Conservation (phyloP, 768 basidiomycete species). For the Ramaria rubella region DNA sequence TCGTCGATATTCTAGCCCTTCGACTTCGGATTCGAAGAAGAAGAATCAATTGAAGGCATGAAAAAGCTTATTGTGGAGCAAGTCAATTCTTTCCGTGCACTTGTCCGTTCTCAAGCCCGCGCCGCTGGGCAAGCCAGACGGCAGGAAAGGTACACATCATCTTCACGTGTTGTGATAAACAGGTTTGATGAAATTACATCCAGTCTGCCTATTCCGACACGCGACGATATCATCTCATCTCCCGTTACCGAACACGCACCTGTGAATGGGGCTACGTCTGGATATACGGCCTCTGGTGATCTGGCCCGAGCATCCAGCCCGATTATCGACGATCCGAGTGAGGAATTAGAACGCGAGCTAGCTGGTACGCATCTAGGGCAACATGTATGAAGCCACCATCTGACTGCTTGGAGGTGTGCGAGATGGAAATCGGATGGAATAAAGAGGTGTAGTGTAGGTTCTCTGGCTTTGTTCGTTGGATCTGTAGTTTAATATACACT, state of each 20-base stretch:
- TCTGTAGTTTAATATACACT: not conserved
- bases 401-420: not conserved
- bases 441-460: not conserved
- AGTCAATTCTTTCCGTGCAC: conserved; percentile 80
- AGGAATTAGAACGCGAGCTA: conserved; percentile 81
- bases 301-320: conserved; percentile 49
- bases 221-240: conserved; percentile 76
- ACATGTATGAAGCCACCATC: not conserved
- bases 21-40: conserved; percentile 94
- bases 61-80: conserved; percentile 91
- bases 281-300: conserved; percentile 42
- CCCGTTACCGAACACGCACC: conserved; percentile 58
- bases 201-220: conserved; percentile 72
- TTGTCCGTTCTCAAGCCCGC: conserved; percentile 80
- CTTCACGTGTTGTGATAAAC: not conserved
- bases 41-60: conserved; percentile 97
- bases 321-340: conserved; percentile 79
- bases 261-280: conserved; percentile 62
- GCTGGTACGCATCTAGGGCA: conserved; percentile 55
- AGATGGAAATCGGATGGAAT: not conserved
- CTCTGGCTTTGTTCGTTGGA: not conserved
- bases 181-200: not conserved
- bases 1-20: conserved; percentile 43
- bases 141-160: conserved; percentile 57
- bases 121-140: conserved; percentile 65